Percentiles rank a stretch among this genome's conserved stretches.
Evolutionary conservation across 768 basidiomycete genomes (phyloP).

Genomic region (Pisolithus albus): DNA sequence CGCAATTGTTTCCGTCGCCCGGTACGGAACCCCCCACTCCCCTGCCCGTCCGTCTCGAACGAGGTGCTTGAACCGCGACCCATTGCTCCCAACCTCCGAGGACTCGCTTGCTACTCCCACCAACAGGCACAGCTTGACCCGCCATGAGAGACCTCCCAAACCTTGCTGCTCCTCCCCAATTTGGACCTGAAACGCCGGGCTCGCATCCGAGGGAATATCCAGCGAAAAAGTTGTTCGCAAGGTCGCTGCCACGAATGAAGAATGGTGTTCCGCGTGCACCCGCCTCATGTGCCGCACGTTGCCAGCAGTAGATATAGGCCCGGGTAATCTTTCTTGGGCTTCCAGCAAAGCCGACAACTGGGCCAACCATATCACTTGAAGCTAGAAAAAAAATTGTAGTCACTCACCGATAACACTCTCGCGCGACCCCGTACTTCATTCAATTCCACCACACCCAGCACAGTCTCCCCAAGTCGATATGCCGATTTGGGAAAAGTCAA

Average conservation of each 20-base stretch:
- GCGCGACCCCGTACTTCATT: constrained; percentile 66
- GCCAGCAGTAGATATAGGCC: constrained; percentile 43
- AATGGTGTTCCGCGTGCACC: constrained; percentile 81
- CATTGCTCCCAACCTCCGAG: constrained; percentile 41
- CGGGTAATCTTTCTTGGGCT: constrained; percentile 78
- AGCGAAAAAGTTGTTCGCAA: constrained; percentile 80
- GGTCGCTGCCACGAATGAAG: constrained; percentile 65
- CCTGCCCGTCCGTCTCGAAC: constrained; percentile 52
- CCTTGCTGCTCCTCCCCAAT: constrained; percentile 33
- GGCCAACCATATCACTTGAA: neutral
- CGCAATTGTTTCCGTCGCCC: constrained; percentile 48
- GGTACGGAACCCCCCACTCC: constrained; percentile 69
- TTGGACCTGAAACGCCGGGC: constrained; percentile 74
- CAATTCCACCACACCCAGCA: constrained; percentile 81
- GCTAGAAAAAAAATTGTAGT: neutral
- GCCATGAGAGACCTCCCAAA: constrained; percentile 84
- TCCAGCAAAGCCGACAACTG: constrained; percentile 87
- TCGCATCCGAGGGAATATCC: constrained; percentile 88
- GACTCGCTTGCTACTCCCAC: constrained; percentile 58
- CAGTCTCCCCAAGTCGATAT: constrained; percentile 88
- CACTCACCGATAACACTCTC: constrained; percentile 77
- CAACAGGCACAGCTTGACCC: constrained; percentile 77
- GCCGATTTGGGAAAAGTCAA: constrained; percentile 89
- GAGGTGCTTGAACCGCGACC: constrained; percentile 48
- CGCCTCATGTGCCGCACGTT: constrained; percentile 53